Base-by-base conservation (phyloP, 495 filamentous ascomycete genomes). In the Tuber borchii region DNA sequence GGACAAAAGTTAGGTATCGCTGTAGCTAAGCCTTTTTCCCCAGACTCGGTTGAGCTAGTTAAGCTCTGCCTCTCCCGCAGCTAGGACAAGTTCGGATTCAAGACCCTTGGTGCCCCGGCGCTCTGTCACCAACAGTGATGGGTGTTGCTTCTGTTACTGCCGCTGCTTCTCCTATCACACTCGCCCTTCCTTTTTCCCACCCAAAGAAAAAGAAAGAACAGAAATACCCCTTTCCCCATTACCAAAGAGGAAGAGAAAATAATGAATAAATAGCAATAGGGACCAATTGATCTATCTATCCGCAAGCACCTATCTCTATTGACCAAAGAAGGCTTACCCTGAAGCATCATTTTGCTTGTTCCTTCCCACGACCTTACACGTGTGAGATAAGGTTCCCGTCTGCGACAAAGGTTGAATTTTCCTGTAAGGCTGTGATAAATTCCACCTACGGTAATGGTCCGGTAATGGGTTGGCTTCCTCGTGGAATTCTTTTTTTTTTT, bases 31-130 rank as follows among this genome's bases (percentile, higher is more conserved):
- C 51, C 51, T 61, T 61, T 61, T 61, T 31, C 51, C 51, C 51
- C 51, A 16, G 51, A 61, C n/a, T 61, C 51, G 51, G 51, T 61
- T 61, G 51, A 61, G 51, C 51, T 2, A 26, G 51, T n/a, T 31
- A 61, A 61, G 51, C 51, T 61, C 51, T 61, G 51, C 51, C 51
- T 12, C 51, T 61, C 51, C 51, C 51, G 51, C n/a, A 26, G 51
- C 51, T 22, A 31, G 51, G 4, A 31, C 10, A 61, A 26, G 4
- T 61, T 61, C 31, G 51, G 51, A 31, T 61, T 14, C 51, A 56
- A 10, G 51, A 56, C 51, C 26, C 51, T 22, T n/a, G 22, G 9
- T 61, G 7, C 26, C 46, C 51, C 51, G 8, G 22, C 51, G n/a
- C 51, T 16, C 51, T 61, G 51, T 61, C n/a, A 31, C 51, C 51